phyloP scores from a whole-genome alignment of 75 land plant genomes.

The Selaginella tamariscina region DNA sequence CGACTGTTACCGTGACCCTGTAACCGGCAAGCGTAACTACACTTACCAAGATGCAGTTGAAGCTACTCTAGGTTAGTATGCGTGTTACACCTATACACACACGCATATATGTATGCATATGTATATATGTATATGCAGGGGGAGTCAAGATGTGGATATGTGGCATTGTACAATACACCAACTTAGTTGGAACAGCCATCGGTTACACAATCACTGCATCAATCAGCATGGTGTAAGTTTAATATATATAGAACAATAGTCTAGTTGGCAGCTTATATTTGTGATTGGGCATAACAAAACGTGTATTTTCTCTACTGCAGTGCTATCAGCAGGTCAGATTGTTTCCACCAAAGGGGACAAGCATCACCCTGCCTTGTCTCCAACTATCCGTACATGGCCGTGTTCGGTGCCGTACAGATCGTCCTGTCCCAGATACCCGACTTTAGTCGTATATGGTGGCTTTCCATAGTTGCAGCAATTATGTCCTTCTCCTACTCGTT shows the following conservation, averaged over 20 bases:
- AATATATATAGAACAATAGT: background rate
- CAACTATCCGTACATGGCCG: slow-evolving; percentile 14
- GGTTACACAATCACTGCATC: slow-evolving; percentile 27
- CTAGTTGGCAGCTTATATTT: background rate
- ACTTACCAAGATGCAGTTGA: slow-evolving; percentile 39
- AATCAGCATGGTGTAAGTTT: slow-evolving; percentile 25
- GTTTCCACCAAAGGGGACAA: slow-evolving; percentile 16
- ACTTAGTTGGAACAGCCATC: slow-evolving; percentile 16
- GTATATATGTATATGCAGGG: slow-evolving; percentile 8
- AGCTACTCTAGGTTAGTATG: slow-evolving; percentile 18
- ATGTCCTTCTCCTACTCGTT: slow-evolving; percentile 19
- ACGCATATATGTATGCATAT: background rate
- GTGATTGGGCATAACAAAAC: background rate
- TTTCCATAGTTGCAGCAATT: slow-evolving; percentile 18
- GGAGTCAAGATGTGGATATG: slow-evolving; percentile 7
- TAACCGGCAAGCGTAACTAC: slow-evolving; percentile 33
- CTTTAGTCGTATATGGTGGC: slow-evolving; percentile 15
- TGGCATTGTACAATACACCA: slow-evolving; percentile 17
- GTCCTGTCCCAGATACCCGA: slow-evolving; percentile 19
- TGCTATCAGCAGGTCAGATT: slow-evolving; percentile 15
- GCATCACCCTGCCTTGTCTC: slow-evolving; percentile 10
- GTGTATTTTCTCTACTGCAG: background rate
- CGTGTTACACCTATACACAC: background rate
- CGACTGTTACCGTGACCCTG: slow-evolving; percentile 29
- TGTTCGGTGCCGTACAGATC: slow-evolving; percentile 16